Evolutionary conservation across 441 rosid genomes (phyloP).

Genomic region (Lepidium campestre): DNA sequence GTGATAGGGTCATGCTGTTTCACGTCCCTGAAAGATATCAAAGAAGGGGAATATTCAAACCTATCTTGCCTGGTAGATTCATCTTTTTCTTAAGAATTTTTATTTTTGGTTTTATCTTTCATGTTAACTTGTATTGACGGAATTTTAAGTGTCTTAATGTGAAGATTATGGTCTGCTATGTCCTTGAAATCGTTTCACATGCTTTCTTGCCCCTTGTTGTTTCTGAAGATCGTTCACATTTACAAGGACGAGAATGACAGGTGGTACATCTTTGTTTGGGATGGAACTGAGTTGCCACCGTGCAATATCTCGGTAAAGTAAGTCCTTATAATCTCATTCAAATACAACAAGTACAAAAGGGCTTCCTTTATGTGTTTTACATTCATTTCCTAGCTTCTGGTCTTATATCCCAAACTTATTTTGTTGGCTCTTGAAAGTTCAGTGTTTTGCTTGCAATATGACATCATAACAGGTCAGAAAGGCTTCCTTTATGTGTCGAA

Average conservation of each 20-base stretch:
- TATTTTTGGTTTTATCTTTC: neutral
- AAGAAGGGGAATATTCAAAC: slow-evolving; percentile 21
- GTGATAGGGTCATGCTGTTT: slow-evolving; percentile 22
- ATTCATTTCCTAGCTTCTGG: neutral
- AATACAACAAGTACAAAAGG: neutral
- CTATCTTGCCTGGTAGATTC: slow-evolving; percentile 8
- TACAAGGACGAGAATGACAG: slow-evolving; percentile 7
- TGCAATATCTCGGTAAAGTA: slow-evolving; percentile 19
- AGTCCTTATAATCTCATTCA: neutral
- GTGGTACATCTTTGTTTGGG: slow-evolving; percentile 23
- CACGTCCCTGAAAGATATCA: slow-evolving; percentile 20
- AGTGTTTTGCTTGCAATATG: neutral
- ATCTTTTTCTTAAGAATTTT: neutral
- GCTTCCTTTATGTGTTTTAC: neutral
- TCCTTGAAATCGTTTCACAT: slow-evolving; percentile 6
- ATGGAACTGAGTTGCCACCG: slow-evolving; percentile 26
- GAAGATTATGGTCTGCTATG: neutral
- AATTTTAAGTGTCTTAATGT: neutral
- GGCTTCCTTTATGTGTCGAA: slow-evolving; percentile 25
- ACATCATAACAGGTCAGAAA: slow-evolving; percentile 23
- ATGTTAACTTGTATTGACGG: neutral
- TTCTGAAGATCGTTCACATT: slow-evolving; percentile 19
- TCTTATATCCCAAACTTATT: neutral
- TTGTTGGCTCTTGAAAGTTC: neutral
- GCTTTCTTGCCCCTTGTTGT: neutral